A percentile compares a stretch with the other conserved stretches of the same genome.
Conservation (phyloP, 495 filamentous ascomycete species). For the Collariella sp. region DNA sequence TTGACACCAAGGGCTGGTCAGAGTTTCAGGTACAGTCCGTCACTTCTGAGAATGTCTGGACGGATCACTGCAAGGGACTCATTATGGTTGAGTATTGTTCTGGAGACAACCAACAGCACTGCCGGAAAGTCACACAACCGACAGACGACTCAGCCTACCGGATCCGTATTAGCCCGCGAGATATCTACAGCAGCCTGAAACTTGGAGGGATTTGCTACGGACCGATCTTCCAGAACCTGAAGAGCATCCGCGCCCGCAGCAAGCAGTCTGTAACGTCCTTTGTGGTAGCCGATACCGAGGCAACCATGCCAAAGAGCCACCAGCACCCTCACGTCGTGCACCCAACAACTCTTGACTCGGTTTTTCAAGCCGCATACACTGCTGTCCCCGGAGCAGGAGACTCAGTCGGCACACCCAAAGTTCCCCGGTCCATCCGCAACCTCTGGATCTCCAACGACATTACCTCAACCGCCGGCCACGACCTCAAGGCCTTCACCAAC, state of each 20-base stretch:
- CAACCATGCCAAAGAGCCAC: slow-evolving; percentile 36
- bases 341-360: slow-evolving; percentile 38
- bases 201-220: slow-evolving; percentile 31
- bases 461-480: slow-evolving; percentile 3
- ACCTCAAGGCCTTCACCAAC: slow-evolving; percentile 17
- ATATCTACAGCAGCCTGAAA: slow-evolving; percentile 25
- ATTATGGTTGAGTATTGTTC: slow-evolving; percentile 21
- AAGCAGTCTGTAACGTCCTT: slow-evolving; percentile 22
- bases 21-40: slow-evolving; percentile 39
- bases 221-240: slow-evolving; percentile 31
- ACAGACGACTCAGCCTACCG: slow-evolving; percentile 18
- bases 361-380: slow-evolving; percentile 32
- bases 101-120: slow-evolving; percentile 5
- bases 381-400: slow-evolving; percentile 15
- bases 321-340: slow-evolving; percentile 40
- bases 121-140: not conserved
- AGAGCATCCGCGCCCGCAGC: slow-evolving; percentile 17
- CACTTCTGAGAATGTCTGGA: slow-evolving; percentile 33
- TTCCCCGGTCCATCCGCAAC: slow-evolving; percentile 19
- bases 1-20: slow-evolving; percentile 30
- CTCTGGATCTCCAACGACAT: slow-evolving; percentile 22
- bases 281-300: slow-evolving; percentile 30
- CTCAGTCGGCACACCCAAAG: slow-evolving; percentile 9
- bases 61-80: slow-evolving; percentile 27
- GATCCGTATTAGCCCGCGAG: slow-evolving; percentile 13